Evolutionary conservation across 2,329 filamentous ascomycete genomes (phyloP).

Genomic region (Lachnellula subtilissima): DNA sequence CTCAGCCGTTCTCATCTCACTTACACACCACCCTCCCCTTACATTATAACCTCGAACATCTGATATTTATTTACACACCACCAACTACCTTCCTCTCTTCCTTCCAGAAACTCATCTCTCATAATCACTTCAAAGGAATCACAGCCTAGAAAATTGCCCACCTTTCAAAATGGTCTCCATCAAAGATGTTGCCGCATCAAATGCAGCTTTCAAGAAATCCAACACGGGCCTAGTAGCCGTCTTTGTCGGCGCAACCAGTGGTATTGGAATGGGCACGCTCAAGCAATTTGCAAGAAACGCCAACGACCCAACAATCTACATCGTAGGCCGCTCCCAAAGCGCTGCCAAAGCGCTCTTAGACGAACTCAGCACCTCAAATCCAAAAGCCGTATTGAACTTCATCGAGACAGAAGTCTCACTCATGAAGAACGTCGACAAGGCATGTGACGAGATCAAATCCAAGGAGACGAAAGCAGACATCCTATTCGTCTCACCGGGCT

Average conservation of each 20-base stretch:
- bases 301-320: slow-evolving; percentile 43
- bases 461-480: slow-evolving; percentile 43
- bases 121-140: background rate
- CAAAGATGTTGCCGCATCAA: slow-evolving; percentile 35
- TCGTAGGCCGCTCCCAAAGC: slow-evolving; percentile 43
- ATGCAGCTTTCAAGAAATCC: slow-evolving; percentile 30
- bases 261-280: slow-evolving; percentile 48
- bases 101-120: background rate
- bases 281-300: slow-evolving; percentile 41
- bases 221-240: slow-evolving; percentile 40
- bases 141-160: background rate
- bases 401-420: slow-evolving; percentile 46
- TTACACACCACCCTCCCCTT: background rate
- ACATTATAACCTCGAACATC: background rate
- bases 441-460: slow-evolving; percentile 41
- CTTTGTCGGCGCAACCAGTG: slow-evolving; percentile 50
- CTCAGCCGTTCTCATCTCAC: background rate
- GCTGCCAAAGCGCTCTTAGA: slow-evolving; percentile 31
- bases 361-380: slow-evolving; percentile 40
- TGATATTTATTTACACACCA: background rate
- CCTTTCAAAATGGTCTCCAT: slow-evolving; percentile 29
- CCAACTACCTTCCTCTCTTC: background rate
- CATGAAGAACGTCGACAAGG: slow-evolving; percentile 45
- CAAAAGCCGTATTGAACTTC: slow-evolving; percentile 42
- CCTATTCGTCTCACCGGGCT: slow-evolving; percentile 42